phyloP scores from a whole-genome alignment of 2,329 filamentous ascomycete species.

The Phoma sp. region DNA sequence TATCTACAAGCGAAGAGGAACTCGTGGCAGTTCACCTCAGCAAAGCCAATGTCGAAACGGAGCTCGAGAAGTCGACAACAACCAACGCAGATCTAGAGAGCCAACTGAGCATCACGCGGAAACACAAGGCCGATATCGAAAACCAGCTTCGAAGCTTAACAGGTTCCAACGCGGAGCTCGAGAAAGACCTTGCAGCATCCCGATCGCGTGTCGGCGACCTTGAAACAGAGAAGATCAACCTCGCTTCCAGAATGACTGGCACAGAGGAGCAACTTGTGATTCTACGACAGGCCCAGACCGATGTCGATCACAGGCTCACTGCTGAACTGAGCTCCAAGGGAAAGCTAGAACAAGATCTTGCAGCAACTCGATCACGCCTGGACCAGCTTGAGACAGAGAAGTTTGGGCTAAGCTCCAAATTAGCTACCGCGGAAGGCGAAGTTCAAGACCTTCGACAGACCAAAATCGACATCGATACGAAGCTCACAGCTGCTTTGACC shows the following conservation, averaged over 20 bases:
- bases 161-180: conserved; percentile 23
- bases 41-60: conserved; percentile 24
- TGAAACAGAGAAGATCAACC: conserved; percentile 23
- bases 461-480: conserved; percentile 16
- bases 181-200: conserved; percentile 25
- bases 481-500: background rate
- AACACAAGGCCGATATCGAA: conserved; percentile 19
- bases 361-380: conserved; percentile 14
- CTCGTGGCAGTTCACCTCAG: conserved; percentile 23
- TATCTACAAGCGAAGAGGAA: conserved; percentile 28
- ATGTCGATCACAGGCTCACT: conserved; percentile 12
- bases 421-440: conserved; percentile 29
- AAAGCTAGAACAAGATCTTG: conserved; percentile 11
- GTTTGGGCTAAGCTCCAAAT: conserved; percentile 21
- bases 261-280: conserved; percentile 19
- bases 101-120: conserved; percentile 25
- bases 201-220: conserved; percentile 23
- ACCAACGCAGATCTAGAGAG: conserved; percentile 28
- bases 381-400: conserved; percentile 21
- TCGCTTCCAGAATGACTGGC: conserved; percentile 24
- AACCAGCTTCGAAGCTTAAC: conserved; percentile 14
- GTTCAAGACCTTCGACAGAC: conserved; percentile 21
- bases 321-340: background rate
- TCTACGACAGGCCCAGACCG: conserved; percentile 22
- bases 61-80: conserved; percentile 21